A percentile compares a stretch with the other conserved stretches of the same genome.
phyloP scores from a whole-genome alignment of 495 filamentous ascomycete genomes.

The Aspergillus hancockii region DNA sequence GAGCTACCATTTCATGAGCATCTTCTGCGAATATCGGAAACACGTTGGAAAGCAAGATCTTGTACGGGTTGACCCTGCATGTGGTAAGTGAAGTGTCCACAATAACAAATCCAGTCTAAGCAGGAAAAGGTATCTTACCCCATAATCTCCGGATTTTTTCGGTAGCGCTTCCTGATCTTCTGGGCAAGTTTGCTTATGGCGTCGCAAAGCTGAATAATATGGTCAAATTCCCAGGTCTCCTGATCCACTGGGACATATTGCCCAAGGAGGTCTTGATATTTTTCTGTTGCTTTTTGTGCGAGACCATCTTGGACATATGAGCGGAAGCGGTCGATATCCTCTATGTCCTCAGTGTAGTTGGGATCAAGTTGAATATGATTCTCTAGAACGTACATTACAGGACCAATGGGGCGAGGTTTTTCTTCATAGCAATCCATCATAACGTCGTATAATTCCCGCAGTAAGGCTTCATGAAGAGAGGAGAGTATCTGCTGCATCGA shows the following conservation, averaged over 20 bases:
- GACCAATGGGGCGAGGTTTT: conserved; percentile 78
- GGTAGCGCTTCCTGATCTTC: conserved; percentile 88
- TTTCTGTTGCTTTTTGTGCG: conserved; percentile 67
- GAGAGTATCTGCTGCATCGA: conserved; percentile 73
- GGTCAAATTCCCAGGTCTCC: conserved; percentile 79
- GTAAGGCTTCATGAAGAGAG: conserved; percentile 75
- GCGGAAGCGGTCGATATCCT: conserved; percentile 68
- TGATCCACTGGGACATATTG: conserved; percentile 72
- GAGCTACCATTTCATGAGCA: conserved; percentile 74
- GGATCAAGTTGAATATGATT: conserved; percentile 80
- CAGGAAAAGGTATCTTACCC: conserved; percentile 51
- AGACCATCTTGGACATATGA: conserved; percentile 72
- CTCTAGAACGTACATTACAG: conserved; percentile 79
- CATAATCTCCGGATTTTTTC: conserved; percentile 85
- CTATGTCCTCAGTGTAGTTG: conserved; percentile 65
- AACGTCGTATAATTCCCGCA: conserved; percentile 84
- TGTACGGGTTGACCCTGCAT: conserved; percentile 70
- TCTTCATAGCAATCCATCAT: conserved; percentile 84
- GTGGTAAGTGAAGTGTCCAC: conserved; percentile 22
- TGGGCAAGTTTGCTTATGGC: conserved; percentile 78
- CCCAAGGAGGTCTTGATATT: conserved; percentile 71
- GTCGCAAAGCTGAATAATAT: conserved; percentile 86
- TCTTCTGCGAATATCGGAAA: conserved; percentile 90
- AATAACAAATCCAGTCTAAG: conserved; percentile 4
- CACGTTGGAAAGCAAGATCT: conserved; percentile 76